Percentiles rank a stretch among this genome's conserved stretches.
Evolutionary conservation across 2,329 filamentous ascomycete species (phyloP).

Genomic region (Byssochlamys sp.): DNA sequence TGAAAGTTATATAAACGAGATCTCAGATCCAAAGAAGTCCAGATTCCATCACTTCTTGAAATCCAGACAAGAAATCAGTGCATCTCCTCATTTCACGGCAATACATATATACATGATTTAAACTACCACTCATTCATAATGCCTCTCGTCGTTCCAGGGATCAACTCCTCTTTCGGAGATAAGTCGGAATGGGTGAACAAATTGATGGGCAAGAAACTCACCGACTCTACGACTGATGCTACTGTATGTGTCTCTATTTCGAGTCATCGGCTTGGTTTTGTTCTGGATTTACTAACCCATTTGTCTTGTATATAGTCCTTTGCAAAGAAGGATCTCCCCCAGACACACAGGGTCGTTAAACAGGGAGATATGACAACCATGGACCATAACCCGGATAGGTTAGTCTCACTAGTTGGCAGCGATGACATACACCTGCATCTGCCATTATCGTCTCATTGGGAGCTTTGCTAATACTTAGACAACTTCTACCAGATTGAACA

Average conservation of each 20-base stretch:
- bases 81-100: no score
- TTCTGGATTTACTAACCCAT: background rate
- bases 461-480: background rate
- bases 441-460: background rate
- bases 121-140: slow-evolving; percentile 18
- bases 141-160: slow-evolving; percentile 40
- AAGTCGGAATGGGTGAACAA: slow-evolving; percentile 36
- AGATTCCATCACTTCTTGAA: background rate
- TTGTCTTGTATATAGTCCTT: slow-evolving; percentile 25
- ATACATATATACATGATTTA: background rate
- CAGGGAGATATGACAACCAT: slow-evolving; percentile 29
- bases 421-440: slow-evolving; percentile 1
- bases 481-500: slow-evolving; percentile 29
- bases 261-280: background rate
- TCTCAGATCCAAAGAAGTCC: background rate
- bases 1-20: background rate
- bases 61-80: background rate
- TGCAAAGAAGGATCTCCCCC: slow-evolving; percentile 37
- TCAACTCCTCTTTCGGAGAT: slow-evolving; percentile 25
- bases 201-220: slow-evolving; percentile 39
- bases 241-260: slow-evolving; percentile 18
- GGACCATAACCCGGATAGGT: slow-evolving; percentile 37
- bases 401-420: slow-evolving; percentile 4
- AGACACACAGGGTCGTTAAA: slow-evolving; percentile 35
- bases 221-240: slow-evolving; percentile 26